These are phyloP conservation scores for Ceratocystis papillata DNA, from an alignment of 2,329 filamentous ascomycete genomes.

Conservation along the genomic window DNA sequence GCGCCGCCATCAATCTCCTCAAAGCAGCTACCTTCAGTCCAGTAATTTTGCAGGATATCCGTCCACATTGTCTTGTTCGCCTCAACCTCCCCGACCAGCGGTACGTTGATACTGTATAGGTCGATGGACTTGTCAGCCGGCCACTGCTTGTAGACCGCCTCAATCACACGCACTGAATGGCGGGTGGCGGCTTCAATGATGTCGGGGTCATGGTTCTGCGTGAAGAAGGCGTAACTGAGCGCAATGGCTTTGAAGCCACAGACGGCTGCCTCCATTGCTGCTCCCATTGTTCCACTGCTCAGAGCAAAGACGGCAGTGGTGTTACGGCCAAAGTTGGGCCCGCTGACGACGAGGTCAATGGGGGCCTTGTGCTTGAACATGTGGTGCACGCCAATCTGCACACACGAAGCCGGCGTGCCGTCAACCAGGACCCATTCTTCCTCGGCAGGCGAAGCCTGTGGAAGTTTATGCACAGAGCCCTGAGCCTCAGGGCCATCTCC, in stretches of 20 bases:
- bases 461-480: conserved; percentile 51
- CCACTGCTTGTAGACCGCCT: conserved; percentile 69
- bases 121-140: conserved; percentile 55
- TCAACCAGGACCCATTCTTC: conserved; percentile 77
- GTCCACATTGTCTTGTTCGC: conserved; percentile 68
- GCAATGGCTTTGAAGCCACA: conserved; percentile 65
- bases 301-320: conserved; percentile 69
- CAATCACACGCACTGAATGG: conserved; percentile 65
- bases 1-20: conserved; percentile 59
- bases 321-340: conserved; percentile 76
- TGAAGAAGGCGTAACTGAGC: conserved; percentile 82
- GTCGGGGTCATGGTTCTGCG: conserved; percentile 66
- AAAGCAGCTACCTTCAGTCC: conserved; percentile 77
- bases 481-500: conserved; percentile 37
- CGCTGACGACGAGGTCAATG: conserved; percentile 65
- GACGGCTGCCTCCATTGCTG: conserved; percentile 64
- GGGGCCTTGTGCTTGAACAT: conserved; percentile 62
- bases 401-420: conserved; percentile 69
- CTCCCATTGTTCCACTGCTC: conserved; percentile 66
- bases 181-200: conserved; percentile 68
- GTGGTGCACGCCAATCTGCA: conserved; percentile 72
- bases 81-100: conserved; percentile 66
- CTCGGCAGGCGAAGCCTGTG: conserved; percentile 44
- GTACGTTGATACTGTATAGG: conserved; percentile 86
- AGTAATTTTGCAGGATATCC: conserved; percentile 80